phyloP scores from a whole-genome alignment of 306 rosid species.

The Vicia villosa region DNA sequence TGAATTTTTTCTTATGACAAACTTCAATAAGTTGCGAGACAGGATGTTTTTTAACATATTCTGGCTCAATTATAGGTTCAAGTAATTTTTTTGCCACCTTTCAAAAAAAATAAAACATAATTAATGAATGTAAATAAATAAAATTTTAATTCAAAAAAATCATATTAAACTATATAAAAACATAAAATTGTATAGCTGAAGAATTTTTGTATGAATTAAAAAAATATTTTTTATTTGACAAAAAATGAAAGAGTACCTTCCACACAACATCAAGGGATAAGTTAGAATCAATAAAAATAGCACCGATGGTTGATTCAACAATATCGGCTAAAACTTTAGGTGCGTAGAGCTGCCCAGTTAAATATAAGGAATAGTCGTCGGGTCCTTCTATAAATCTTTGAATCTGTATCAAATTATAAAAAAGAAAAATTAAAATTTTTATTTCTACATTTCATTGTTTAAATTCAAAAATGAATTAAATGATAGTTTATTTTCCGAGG shows the following conservation, averaged over 20 bases:
- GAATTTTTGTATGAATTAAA: not conserved
- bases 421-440: no score
- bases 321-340: not conserved
- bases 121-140: not conserved
- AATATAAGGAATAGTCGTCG: not conserved
- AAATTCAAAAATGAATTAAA: no score
- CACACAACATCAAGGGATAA: not conserved
- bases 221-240: not conserved
- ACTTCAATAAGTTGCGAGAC: not conserved
- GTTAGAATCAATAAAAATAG: not conserved
- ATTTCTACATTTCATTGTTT: no score
- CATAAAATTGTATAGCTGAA: no score
- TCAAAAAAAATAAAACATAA: not conserved
- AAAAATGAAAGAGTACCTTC: not conserved
- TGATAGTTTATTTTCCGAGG: no score
- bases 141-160: no score
- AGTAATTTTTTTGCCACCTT: not conserved
- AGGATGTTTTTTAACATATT: not conserved
- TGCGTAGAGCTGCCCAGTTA: not conserved
- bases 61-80: not conserved
- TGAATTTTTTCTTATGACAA: not conserved
- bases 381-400: not conserved
- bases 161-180: not conserved
- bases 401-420: not conserved
- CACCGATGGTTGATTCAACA: not conserved